phyloP scores from a whole-genome alignment of 2,329 filamentous ascomycete genomes.

The Fusarium sp. region DNA sequence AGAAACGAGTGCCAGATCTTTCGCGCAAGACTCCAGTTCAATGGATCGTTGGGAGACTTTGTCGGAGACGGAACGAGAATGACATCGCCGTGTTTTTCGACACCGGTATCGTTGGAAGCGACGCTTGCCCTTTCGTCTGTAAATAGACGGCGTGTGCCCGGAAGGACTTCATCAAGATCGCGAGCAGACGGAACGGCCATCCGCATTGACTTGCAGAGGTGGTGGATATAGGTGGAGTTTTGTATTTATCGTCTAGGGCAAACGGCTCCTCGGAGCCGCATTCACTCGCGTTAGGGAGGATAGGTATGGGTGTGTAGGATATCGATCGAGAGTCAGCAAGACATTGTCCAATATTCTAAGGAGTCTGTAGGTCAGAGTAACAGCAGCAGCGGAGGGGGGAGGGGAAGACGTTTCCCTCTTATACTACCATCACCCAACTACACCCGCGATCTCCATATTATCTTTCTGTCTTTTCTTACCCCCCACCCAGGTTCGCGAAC shows the following conservation, averaged over 20 bases:
- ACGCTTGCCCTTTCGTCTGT: slow-evolving; percentile 44
- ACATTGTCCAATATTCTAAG: slow-evolving; percentile 23
- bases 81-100: slow-evolving; percentile 56
- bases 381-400: background rate
- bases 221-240: background rate
- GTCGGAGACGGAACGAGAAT: slow-evolving; percentile 66
- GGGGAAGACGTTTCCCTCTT: slow-evolving; percentile 12
- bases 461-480: background rate
- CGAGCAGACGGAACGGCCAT: slow-evolving; percentile 38
- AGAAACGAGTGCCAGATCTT: slow-evolving; percentile 64
- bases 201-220: slow-evolving; percentile 16
- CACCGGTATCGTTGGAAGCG: slow-evolving; percentile 36
- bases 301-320: slow-evolving; percentile 34
- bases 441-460: slow-evolving; percentile 18
- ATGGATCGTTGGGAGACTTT: slow-evolving; percentile 62
- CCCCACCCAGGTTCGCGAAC: slow-evolving; percentile 17
- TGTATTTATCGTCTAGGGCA: slow-evolving; percentile 18
- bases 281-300: slow-evolving; percentile 37
- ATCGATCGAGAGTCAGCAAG: slow-evolving; percentile 37
- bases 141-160: slow-evolving; percentile 48
- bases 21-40: slow-evolving; percentile 61
- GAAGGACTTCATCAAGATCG: slow-evolving; percentile 44
- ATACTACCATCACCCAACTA: slow-evolving; percentile 13
- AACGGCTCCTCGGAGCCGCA: slow-evolving; percentile 42
- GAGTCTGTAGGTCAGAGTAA: background rate